A percentile compares a stretch with the other conserved stretches of the same genome.
These are phyloP conservation scores for Plectosphaerella plurivora DNA, from an alignment of 2,329 filamentous ascomycete species.

Conservation along the genomic window DNA sequence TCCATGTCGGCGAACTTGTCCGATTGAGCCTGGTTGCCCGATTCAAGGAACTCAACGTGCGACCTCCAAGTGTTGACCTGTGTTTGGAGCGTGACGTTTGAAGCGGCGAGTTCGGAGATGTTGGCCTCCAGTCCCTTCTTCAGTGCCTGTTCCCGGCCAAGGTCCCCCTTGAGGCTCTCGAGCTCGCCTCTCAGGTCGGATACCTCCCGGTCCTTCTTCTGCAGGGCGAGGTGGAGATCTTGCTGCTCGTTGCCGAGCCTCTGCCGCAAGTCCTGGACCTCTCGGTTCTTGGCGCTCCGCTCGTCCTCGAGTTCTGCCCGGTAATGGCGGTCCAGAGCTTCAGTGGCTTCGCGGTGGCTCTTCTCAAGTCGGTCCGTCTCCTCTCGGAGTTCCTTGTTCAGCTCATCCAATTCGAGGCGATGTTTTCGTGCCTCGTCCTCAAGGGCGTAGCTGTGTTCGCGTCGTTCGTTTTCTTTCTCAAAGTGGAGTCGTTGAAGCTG, in stretches of 20 bases:
- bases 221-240: constrained; percentile 40
- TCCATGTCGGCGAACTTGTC: constrained; percentile 81
- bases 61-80: constrained; percentile 72
- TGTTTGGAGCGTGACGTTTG: constrained; percentile 66
- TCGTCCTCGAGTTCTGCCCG: constrained; percentile 65
- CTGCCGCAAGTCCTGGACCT: constrained; percentile 60
- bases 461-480: constrained; percentile 37
- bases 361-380: constrained; percentile 55
- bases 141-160: constrained; percentile 60
- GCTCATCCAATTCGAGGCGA: constrained; percentile 50
- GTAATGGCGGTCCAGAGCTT: constrained; percentile 58
- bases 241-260: constrained; percentile 47
- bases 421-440: constrained; percentile 51
- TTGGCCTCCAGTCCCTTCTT: constrained; percentile 49
- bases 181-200: constrained; percentile 41
- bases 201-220: constrained; percentile 51
- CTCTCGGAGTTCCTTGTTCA: constrained; percentile 43
- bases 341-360: constrained; percentile 64
- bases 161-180: constrained; percentile 42
- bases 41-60: constrained; percentile 85
- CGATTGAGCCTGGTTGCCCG: constrained; percentile 83
- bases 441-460: constrained; percentile 42
- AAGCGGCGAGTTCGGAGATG: constrained; percentile 54
- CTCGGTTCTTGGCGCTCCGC: constrained; percentile 49
- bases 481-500: constrained; percentile 32